Evolutionary conservation across 2,329 filamentous ascomycete species (phyloP).

Genomic region (Talaromyces atroroseus): DNA sequence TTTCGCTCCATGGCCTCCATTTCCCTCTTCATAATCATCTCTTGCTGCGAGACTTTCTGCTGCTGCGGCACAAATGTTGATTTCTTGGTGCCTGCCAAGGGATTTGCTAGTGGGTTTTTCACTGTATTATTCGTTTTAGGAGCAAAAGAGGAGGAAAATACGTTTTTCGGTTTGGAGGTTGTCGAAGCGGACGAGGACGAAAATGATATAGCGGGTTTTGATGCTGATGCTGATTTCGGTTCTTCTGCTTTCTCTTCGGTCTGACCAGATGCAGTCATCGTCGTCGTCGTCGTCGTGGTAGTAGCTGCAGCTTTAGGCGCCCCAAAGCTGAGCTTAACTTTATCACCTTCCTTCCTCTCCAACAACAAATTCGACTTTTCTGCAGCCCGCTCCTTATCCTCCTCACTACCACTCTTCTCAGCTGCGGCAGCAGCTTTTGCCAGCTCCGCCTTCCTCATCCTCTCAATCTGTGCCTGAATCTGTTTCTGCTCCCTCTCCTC

Average conservation of each 20-base stretch:
- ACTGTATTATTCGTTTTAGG: constrained; percentile 62
- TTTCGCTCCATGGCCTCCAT: constrained; percentile 59
- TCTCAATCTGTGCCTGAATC: constrained; percentile 76
- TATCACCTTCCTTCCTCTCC: constrained; percentile 64
- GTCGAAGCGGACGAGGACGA: neutral
- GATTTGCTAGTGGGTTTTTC: constrained; percentile 62
- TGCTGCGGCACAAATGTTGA: constrained; percentile 53
- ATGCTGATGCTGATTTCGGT: neutral
- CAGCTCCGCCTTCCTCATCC: constrained; percentile 58
- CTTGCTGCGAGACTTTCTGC: constrained; percentile 83
- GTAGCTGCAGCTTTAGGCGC: constrained; percentile 19
- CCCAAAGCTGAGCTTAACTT: constrained; percentile 66
- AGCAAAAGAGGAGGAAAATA: constrained; percentile 28
- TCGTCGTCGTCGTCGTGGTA: constrained; percentile 14
- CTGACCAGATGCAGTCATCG: neutral
- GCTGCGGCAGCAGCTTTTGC: constrained; percentile 5
- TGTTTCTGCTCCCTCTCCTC: constrained; percentile 81
- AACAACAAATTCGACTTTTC: constrained; percentile 35
- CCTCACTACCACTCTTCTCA: constrained; percentile 27
- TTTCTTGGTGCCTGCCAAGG: constrained; percentile 60
- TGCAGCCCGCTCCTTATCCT: constrained; percentile 47
- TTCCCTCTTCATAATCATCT: constrained; percentile 83
- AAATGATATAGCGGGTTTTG: constrained; percentile 4
- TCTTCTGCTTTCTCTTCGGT: neutral
- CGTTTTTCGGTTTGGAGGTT: constrained; percentile 9